Evolutionary conservation across 2,329 filamentous ascomycete species (phyloP).

Genomic region (Talaromyces sp.): DNA sequence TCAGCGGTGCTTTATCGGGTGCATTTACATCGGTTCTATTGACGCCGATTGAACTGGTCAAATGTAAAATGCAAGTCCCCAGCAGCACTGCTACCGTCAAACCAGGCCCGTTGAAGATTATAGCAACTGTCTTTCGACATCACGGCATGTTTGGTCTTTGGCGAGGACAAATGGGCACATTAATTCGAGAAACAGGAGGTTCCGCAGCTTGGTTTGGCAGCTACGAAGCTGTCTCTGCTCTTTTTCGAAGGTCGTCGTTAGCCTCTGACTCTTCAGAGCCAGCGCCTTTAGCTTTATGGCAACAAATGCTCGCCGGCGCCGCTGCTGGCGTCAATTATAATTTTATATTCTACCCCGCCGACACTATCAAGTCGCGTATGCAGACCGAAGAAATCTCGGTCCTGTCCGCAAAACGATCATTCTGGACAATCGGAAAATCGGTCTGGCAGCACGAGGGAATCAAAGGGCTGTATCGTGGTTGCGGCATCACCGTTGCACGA

Average conservation of each 20-base stretch:
- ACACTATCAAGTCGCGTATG: conserved; percentile 96
- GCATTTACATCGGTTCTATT: conserved; percentile 86
- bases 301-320: conserved; percentile 84
- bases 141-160: conserved; percentile 86
- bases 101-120: conserved; percentile 65
- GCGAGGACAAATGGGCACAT: conserved; percentile 88
- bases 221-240: conserved; percentile 73
- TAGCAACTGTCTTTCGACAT: conserved; percentile 74
- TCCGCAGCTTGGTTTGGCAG: conserved; percentile 92
- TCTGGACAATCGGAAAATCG: conserved; percentile 65
- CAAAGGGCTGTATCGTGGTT: conserved; percentile 84
- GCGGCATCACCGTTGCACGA: conserved; percentile 84
- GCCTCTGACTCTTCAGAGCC: conserved; percentile 5
- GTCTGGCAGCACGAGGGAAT: conserved; percentile 83
- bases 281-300: conserved; percentile 68
- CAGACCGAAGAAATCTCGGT: conserved; percentile 70
- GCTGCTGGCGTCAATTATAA: conserved; percentile 92
- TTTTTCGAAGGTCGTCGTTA: conserved; percentile 57
- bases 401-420: conserved; percentile 54
- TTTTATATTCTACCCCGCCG: conserved; percentile 93
- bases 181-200: conserved; percentile 90
- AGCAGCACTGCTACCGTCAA: conserved; percentile 36
- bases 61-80: conserved; percentile 95
- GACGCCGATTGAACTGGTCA: conserved; percentile 93
- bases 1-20: conserved; percentile 81